These are phyloP conservation scores for Chlorella sp. DNA, from an alignment of 139 green algal species.

Conservation along the genomic window DNA sequence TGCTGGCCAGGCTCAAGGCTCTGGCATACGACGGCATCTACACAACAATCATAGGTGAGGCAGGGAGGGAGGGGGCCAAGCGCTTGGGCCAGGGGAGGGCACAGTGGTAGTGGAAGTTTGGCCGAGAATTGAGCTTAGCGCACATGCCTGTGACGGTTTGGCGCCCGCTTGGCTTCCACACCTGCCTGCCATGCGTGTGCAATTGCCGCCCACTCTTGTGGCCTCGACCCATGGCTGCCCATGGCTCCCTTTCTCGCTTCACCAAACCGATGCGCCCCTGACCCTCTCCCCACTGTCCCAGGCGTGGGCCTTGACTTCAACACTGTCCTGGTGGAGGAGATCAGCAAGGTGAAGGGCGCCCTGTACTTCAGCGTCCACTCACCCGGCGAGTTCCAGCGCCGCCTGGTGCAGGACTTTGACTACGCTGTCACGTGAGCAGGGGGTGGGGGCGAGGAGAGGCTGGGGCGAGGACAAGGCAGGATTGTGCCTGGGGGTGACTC, in stretches of 20 bases:
- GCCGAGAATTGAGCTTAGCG: no score
- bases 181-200: not conserved
- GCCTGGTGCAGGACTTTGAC: constrained; percentile 46
- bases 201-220: not conserved
- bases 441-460: no score
- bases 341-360: constrained; percentile 27
- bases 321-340: constrained; percentile 38
- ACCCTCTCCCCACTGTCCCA: not conserved
- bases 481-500: no score
- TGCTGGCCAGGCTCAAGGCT: constrained; percentile 19
- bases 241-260: not conserved
- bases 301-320: constrained; percentile 52
- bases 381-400: constrained; percentile 44
- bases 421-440: constrained; percentile 27
- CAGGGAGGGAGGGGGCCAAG: no score
- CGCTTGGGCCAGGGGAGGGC: no score
- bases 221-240: not conserved
- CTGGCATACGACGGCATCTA: constrained; percentile 36
- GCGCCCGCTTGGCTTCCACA: no score
- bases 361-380: constrained; percentile 49
- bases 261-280: not conserved
- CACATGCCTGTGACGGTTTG: no score
- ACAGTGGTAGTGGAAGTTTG: not conserved
- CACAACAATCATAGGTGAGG: constrained; percentile 36
- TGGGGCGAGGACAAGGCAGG: no score